Evolutionary conservation across 2,329 filamentous ascomycete genomes (phyloP), one percentile per base, ranked within the genome.

Genomic region (Stenocarpella maydis): DNA sequence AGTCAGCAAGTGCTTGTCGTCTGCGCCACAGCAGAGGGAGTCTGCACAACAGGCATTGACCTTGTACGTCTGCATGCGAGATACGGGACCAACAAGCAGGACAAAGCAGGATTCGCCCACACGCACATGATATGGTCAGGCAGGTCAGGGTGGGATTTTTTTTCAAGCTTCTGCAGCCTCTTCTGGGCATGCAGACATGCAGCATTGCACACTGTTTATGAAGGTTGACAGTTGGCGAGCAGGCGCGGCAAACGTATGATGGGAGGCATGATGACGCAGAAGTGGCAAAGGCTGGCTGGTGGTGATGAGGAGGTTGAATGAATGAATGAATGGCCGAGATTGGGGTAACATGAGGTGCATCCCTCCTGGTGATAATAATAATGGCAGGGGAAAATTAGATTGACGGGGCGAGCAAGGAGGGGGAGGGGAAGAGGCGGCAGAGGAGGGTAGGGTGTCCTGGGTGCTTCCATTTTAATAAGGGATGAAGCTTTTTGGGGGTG

Each of bases 331-430:
- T 61, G 41, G 55, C 26, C 19, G 43, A 34, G n/a, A 37, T 47
- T 61, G 43, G 17, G 28, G n/a, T 19, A 21, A 49, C 43, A 43
- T 43, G 24, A 49, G 26, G 58, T 61, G 47, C 39, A 52, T 67
- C 53, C 52, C 65, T 67, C 52, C 31, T 58, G 53, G 41, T 67
- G 49, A 37, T 12, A 37, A 55, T 67, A 58, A 55, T 67, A 58
- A 47, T 45, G 17, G 52, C 65, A 67, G 65, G 65, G 65, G 65
- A 58, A 54, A 67, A 58, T 67, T 50, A 67, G 52, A 49, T 67
- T 55, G 52, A 49, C 26, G 53, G 49, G 54, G 54, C 47, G 52
- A 41, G 53, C 5, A 12, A 37, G 43, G 52, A 61, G 41, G 52
- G 49, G 28, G 34, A 34, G 41, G 41, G 31, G 34, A 12, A 37